phyloP scores from a whole-genome alignment of 805 yeast genomes.

The Yarrowia sp. region DNA sequence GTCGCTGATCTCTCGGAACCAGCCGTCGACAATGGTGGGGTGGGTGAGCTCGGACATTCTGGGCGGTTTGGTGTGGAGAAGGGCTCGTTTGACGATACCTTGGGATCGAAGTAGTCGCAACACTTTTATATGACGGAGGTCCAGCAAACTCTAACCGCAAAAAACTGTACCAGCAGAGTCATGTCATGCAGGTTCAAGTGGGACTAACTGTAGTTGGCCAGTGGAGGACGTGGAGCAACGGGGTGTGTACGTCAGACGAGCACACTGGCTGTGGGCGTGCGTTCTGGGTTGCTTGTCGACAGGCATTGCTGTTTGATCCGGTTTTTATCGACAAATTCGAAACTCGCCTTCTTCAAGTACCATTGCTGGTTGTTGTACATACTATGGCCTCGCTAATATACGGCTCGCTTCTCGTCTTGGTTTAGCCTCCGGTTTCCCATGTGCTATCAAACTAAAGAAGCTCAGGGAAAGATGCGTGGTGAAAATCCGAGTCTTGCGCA shows the following conservation, averaged over 20 bases:
- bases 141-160: conserved; percentile 25
- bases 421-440: conserved; percentile 13
- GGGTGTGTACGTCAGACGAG: conserved; percentile 21
- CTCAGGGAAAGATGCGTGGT: conserved; percentile 20
- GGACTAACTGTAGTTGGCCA: conserved; percentile 28
- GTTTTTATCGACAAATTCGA: no score
- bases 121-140: conserved; percentile 28
- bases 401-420: conserved; percentile 8
- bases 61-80: not conserved
- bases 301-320: no score
- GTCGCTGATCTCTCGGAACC: conserved; percentile 82
- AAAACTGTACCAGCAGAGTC: conserved; percentile 20
- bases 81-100: conserved; percentile 9
- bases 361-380: no score
- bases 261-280: not conserved
- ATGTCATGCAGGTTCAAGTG: conserved; percentile 37
- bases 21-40: conserved; percentile 60
- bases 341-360: no score
- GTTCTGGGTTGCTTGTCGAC: not conserved
- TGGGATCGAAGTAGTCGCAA: conserved; percentile 30
- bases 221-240: conserved; percentile 15
- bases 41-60: conserved; percentile 44
- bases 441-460: conserved; percentile 33
- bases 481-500: conserved; percentile 22
- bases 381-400: not conserved